phyloP scores from a whole-genome alignment of 768 basidiomycete genomes.

The Lentinula sp. region DNA sequence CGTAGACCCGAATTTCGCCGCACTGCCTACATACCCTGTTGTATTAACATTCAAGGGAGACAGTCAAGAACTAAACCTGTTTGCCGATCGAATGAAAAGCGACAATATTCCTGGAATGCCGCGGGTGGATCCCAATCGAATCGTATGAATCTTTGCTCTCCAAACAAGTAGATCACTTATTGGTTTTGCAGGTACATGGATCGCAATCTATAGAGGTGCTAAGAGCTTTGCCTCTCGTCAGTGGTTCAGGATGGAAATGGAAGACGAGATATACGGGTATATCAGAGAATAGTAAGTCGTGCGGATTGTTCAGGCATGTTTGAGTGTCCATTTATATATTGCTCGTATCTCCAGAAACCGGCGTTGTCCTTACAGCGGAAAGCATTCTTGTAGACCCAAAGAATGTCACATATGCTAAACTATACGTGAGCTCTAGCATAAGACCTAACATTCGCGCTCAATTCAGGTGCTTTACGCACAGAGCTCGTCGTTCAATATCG shows the following conservation, averaged over 20 bases:
- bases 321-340: background rate
- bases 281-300: slow-evolving; percentile 71
- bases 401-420: slow-evolving; percentile 53
- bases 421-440: slow-evolving; percentile 39
- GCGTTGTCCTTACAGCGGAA: slow-evolving; percentile 67
- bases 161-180: background rate
- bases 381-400: slow-evolving; percentile 55
- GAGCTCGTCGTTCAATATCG: slow-evolving; percentile 66
- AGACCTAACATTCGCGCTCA: no score
- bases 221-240: slow-evolving; percentile 68
- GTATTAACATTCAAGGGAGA: slow-evolving; percentile 69
- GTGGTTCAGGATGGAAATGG: slow-evolving; percentile 76
- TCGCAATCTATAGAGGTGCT: slow-evolving; percentile 77
- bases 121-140: slow-evolving; percentile 58
- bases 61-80: slow-evolving; percentile 63
- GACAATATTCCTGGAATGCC: slow-evolving; percentile 61
- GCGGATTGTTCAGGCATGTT: background rate
- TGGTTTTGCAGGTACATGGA: slow-evolving; percentile 58
- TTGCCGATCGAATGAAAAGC: slow-evolving; percentile 45
- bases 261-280: slow-evolving; percentile 61
- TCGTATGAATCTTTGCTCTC: slow-evolving; percentile 36
- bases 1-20: slow-evolving; percentile 61
- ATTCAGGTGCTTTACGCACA: slow-evolving; percentile 15
- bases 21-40: slow-evolving; percentile 84
- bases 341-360: slow-evolving; percentile 34